Evolutionary conservation across 2,329 filamentous ascomycete genomes (phyloP).

Genomic region (Cercospora canescens): DNA sequence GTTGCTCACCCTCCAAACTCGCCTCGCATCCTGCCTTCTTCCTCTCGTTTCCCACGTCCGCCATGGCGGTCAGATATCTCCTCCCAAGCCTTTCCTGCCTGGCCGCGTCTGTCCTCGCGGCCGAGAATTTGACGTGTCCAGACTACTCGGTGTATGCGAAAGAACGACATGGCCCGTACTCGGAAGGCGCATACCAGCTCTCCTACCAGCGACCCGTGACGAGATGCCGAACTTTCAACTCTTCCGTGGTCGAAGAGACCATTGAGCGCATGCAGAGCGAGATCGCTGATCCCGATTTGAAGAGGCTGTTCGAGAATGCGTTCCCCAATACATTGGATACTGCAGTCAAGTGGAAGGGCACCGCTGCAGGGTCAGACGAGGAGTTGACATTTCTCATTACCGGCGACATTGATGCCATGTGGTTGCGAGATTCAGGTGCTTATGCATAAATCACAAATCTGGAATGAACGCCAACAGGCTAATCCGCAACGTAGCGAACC

Average conservation of each 20-base stretch:
- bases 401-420: slow-evolving; percentile 60
- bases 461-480: background rate
- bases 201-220: slow-evolving; percentile 47
- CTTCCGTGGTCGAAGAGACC: slow-evolving; percentile 43
- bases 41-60: background rate
- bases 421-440: slow-evolving; percentile 45
- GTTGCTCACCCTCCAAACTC: background rate
- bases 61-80: slow-evolving; percentile 15
- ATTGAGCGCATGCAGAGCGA: slow-evolving; percentile 32
- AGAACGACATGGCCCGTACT: slow-evolving; percentile 45
- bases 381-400: slow-evolving; percentile 64
- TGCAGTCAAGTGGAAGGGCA: slow-evolving; percentile 68
- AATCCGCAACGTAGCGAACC: slow-evolving; percentile 52
- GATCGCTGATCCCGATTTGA: slow-evolving; percentile 60
- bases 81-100: slow-evolving; percentile 10
- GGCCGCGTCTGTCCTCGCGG: slow-evolving; percentile 3
- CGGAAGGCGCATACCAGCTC: slow-evolving; percentile 46
- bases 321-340: slow-evolving; percentile 77
- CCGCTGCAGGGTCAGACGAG: slow-evolving; percentile 50
- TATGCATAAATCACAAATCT: background rate
- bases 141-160: slow-evolving; percentile 47
- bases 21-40: background rate
- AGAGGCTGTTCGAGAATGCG: slow-evolving; percentile 68
- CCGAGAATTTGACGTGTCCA: slow-evolving; percentile 31
- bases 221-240: slow-evolving; percentile 50